phyloP scores from a whole-genome alignment of 176 grass and related monocot species.

The Oryza nivara region DNA sequence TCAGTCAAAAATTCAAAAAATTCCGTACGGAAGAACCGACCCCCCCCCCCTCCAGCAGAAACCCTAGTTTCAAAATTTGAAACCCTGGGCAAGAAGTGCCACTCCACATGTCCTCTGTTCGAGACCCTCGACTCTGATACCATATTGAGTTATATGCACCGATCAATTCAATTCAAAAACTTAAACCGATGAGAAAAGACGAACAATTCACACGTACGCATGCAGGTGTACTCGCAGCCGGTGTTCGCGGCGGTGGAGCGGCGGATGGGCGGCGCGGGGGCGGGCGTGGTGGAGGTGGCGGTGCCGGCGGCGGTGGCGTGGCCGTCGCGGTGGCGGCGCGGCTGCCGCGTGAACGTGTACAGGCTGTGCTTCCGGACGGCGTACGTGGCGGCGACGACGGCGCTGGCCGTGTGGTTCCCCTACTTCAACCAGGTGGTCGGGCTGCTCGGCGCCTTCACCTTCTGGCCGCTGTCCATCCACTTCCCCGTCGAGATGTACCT shows the following conservation, averaged over 20 bases:
- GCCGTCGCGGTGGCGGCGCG: constrained; percentile 11
- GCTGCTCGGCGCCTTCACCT: constrained; percentile 65
- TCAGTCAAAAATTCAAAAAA: no score
- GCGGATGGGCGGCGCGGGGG: constrained; percentile 21
- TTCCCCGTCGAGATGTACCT: constrained; percentile 95
- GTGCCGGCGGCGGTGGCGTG: constrained; percentile 22
- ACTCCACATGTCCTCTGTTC: no score
- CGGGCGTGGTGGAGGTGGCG: constrained; percentile 38
- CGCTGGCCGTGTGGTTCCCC: constrained; percentile 71
- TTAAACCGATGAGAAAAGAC: no score
- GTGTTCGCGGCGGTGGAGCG: constrained; percentile 57
- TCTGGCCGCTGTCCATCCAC: constrained; percentile 75
- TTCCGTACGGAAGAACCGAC: no score
- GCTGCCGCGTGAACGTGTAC: constrained; percentile 44
- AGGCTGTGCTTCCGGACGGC: constrained; percentile 64
- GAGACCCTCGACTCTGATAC: no score
- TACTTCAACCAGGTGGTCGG: constrained; percentile 87
- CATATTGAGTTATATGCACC: no score
- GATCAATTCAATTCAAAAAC: no score
- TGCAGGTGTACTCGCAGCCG: constrained; percentile 63
- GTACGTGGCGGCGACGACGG: constrained; percentile 63
- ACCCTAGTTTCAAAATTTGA: no score
- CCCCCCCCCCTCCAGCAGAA: no score
- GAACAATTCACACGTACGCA: no score
- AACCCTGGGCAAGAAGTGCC: no score